These are phyloP conservation scores for Diaporthe sp. DNA, from an alignment of 2,329 filamentous ascomycete species.

Conservation along the genomic window DNA sequence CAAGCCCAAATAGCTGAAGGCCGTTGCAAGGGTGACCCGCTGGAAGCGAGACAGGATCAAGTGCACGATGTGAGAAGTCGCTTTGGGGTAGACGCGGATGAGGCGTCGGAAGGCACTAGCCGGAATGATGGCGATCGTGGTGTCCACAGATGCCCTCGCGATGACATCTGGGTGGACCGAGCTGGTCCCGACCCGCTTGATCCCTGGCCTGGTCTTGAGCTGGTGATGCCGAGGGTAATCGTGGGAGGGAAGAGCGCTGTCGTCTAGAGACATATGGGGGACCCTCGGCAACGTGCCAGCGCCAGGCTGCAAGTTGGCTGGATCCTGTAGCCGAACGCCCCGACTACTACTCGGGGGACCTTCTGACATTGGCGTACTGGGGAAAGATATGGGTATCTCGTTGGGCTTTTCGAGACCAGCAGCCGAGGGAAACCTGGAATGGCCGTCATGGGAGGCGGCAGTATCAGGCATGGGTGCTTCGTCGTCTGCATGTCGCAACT, in stretches of 20 bases:
- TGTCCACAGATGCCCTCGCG: constrained; percentile 94
- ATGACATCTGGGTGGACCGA: constrained; percentile 98
- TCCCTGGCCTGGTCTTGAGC: constrained; percentile 53
- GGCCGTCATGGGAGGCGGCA: constrained; percentile 45
- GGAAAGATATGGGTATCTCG: constrained; percentile 52
- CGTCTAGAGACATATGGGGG: constrained; percentile 81
- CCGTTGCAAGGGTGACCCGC: constrained; percentile 92
- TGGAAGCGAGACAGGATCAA: constrained; percentile 96
- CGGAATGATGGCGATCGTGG: constrained; percentile 97
- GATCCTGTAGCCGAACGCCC: constrained; percentile 45
- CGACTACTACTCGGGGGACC: constrained; percentile 41
- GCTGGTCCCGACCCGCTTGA: constrained; percentile 65
- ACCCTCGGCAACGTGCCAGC: constrained; percentile 68
- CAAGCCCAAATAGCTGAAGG: constrained; percentile 92
- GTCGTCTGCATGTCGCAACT: constrained; percentile 79
- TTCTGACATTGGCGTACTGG: constrained; percentile 55
- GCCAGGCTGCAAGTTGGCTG: constrained; percentile 46
- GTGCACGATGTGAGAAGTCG: constrained; percentile 96
- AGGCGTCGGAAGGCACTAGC: constrained; percentile 94
- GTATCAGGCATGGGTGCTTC: constrained; percentile 54
- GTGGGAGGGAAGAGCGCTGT: constrained; percentile 42
- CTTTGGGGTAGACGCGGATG: constrained; percentile 94
- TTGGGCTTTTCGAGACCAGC: constrained; percentile 48
- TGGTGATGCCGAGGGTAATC: constrained; percentile 42
- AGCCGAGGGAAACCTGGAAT: constrained; percentile 47